phyloP scores from a whole-genome alignment of 805 yeast species.

The Debaryomyces maramus region DNA sequence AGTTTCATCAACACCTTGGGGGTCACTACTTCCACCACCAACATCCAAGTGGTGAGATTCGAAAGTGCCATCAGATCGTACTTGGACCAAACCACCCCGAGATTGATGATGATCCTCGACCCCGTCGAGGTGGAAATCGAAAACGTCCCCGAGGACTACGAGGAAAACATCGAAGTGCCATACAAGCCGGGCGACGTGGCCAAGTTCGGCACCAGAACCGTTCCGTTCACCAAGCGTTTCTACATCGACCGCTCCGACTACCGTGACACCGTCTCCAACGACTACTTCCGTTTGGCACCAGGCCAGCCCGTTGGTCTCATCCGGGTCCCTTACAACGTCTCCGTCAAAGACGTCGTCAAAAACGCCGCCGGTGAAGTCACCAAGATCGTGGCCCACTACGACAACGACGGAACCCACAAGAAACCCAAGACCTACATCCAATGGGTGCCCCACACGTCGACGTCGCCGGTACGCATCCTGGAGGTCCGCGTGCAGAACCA shows the following conservation, averaged over 20 bases:
- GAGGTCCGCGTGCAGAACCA: constrained; percentile 88
- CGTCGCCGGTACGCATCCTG: constrained; percentile 44
- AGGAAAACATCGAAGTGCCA: constrained; percentile 73
- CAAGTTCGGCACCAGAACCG: constrained; percentile 64
- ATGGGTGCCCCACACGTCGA: constrained; percentile 81
- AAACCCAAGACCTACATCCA: constrained; percentile 97
- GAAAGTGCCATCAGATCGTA: constrained; percentile 86
- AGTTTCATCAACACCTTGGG: constrained; percentile 93
- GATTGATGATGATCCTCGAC: constrained; percentile 88
- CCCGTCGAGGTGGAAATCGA: constrained; percentile 84
- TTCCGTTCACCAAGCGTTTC: constrained; percentile 73
- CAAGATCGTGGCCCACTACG: constrained; percentile 77
- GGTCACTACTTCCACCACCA: constrained; percentile 90
- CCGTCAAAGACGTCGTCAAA: constrained; percentile 66
- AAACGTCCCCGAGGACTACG: constrained; percentile 73
- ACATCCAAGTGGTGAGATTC: constrained; percentile 86
- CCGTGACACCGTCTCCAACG: constrained; percentile 55
- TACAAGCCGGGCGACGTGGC: constrained; percentile 76
- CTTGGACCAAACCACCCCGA: constrained; percentile 88
- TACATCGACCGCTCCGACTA: constrained; percentile 90
- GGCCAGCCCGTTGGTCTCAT: constrained; percentile 93
- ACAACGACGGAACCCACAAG: constrained; percentile 57
- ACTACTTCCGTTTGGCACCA: constrained; percentile 89
- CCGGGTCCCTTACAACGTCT: constrained; percentile 82
- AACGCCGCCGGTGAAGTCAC: constrained; percentile 63